Base-by-base conservation (phyloP, 208 protist genomes). In the Crithidia expoeki region DNA sequence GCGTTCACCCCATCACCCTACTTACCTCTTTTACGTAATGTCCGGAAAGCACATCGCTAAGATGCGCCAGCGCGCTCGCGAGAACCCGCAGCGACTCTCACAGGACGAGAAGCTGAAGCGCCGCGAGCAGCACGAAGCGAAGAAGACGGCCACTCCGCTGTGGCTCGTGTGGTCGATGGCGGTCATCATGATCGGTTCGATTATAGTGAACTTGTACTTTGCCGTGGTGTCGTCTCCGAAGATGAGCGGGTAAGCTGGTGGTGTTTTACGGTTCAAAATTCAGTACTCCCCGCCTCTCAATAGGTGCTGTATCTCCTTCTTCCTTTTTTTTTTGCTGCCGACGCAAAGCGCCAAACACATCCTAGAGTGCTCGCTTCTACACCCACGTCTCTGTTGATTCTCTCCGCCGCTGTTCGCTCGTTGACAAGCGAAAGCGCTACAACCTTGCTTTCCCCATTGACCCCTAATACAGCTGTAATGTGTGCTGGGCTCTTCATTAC, bases 151-250 rank as follows among this genome's bases (percentile, higher is more conserved):
- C 6, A 64, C 91, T 17, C 75, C 88, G 11, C 61, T 46, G 64
- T 90, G 79, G 81, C 60, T 94, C 5, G 59, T 85, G 19, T 80
- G 76, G 53, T 72, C 79, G 40, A 83, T 96, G 79, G n/a, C 86
- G 7, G 81, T 86, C 40, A 59, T 93, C 47, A 76, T 96, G 33
- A 25, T 94, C 14, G 89, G 89, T 21, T 91, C 85, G 2, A 72
- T 79, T 12, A 19, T 94, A 25, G 84, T 94, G 14, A 84, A 94
- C 44, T 73, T 94, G 10, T 94, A 93, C 70, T 90, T 92, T 57
- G 79, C 79, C 19, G 72, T 94, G 27, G 50, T 79, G 2, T 72
- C 72, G 14, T 91, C 88, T 0, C 90, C 90, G 10, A 89, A 80
- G 42, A 86, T 92, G 84, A 76, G 32, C 21, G 72, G 79, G 44